Percentiles rank a stretch among this genome's conserved stretches.
Evolutionary conservation across 768 basidiomycete species (phyloP).

Genomic region (Lactarius hatsudake): DNA sequence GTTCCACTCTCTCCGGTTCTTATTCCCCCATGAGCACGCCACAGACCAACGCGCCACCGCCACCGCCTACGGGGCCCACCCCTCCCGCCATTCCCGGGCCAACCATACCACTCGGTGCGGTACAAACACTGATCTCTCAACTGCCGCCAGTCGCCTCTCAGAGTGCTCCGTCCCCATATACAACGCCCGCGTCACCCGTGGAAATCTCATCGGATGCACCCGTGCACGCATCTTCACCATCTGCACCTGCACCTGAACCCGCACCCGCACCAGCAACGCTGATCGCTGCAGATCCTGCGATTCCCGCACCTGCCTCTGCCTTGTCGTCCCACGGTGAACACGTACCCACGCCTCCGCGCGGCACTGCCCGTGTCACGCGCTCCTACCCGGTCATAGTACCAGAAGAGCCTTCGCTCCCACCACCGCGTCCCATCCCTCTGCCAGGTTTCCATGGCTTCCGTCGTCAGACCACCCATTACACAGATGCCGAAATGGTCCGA

Average conservation of each 20-base stretch:
- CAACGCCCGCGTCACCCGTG: neutral
- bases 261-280: neutral
- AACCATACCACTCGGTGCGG: neutral
- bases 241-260: neutral
- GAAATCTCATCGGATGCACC: neutral
- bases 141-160: neutral
- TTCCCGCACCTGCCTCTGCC: neutral
- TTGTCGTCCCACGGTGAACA: neutral
- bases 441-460: neutral
- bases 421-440: neutral
- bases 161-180: neutral
- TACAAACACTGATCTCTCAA: neutral
- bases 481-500: slow-evolving; percentile 3
- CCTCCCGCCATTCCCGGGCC: neutral
- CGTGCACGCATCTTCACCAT: neutral
- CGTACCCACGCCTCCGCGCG: slow-evolving; percentile 4
- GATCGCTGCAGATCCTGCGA: neutral
- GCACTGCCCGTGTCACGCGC: neutral
- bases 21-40: neutral
- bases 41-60: neutral
- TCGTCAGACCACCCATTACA: neutral
- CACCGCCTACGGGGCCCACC: neutral
- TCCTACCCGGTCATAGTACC: neutral
- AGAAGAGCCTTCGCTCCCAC: neutral
- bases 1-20: neutral